Conservation (phyloP, 2,329 filamentous ascomycete genomes). For the Cryoendolithus antarcticus region DNA sequence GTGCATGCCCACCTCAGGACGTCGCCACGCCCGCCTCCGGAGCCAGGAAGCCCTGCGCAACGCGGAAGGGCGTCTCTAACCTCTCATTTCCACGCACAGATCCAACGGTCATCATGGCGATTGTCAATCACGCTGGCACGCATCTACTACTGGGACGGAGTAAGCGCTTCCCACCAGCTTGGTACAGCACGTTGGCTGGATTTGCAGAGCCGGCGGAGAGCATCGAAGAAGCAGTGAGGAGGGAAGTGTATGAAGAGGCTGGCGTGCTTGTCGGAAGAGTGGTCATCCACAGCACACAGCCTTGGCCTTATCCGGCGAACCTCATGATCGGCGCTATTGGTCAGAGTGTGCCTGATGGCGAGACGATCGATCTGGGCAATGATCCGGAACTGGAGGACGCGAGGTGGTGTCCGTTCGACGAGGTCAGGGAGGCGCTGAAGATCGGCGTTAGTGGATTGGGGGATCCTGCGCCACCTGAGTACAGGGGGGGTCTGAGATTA, state of each 20-base stretch:
- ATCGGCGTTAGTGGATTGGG: conserved; percentile 56
- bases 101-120: conserved; percentile 88
- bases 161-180: conserved; percentile 69
- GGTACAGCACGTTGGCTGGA: conserved; percentile 71
- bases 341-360: conserved; percentile 64
- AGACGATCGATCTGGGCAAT: conserved; percentile 69
- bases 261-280: conserved; percentile 37
- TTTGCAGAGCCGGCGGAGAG: conserved; percentile 40
- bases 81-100: conserved; percentile 85
- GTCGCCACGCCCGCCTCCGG: conserved; percentile 23
- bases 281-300: conserved; percentile 39
- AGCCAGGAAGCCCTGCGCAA: conserved; percentile 58
- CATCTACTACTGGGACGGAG: conserved; percentile 73
- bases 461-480: conserved; percentile 50
- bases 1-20: conserved; percentile 63
- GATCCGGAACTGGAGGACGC: conserved; percentile 87
- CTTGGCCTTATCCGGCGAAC: conserved; percentile 42
- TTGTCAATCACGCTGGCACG: conserved; percentile 68
- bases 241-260: conserved; percentile 40
- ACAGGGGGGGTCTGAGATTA: conserved; percentile 64
- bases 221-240: conserved; percentile 39
- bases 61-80: conserved; percentile 77
- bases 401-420: conserved; percentile 73
- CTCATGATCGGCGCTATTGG: conserved; percentile 58
- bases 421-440: conserved; percentile 62